These are phyloP conservation scores for Rhodotorula glutinis DNA, from an alignment of 1,284 basidiomycete genomes.

Conservation along the genomic window DNA sequence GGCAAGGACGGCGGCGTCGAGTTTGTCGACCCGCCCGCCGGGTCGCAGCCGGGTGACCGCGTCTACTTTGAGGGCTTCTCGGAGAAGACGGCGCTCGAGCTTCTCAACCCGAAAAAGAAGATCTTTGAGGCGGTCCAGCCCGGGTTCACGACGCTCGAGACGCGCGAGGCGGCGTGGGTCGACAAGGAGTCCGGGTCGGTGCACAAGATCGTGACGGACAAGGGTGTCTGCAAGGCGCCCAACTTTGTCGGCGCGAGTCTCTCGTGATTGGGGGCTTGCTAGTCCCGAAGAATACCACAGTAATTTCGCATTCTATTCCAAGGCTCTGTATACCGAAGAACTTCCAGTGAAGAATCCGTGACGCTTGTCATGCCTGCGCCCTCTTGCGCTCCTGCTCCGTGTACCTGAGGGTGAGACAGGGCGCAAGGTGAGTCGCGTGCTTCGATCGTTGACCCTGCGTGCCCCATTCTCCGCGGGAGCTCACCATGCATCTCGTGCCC, in stretches of 20 bases:
- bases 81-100: slow-evolving; percentile 47
- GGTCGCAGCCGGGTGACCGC: slow-evolving; percentile 80
- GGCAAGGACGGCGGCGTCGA: slow-evolving; percentile 79
- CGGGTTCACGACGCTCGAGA: slow-evolving; percentile 78
- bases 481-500: slow-evolving; percentile 19
- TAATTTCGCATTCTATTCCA: not conserved
- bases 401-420: not conserved
- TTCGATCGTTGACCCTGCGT: no score
- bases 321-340: no score
- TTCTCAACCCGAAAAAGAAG: slow-evolving; percentile 96
- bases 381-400: not conserved
- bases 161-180: slow-evolving; percentile 83
- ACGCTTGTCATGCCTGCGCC: not conserved
- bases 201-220: slow-evolving; percentile 79
- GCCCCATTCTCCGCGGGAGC: not conserved
- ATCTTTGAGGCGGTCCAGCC: slow-evolving; percentile 93
- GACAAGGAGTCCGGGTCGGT: slow-evolving; percentile 68
- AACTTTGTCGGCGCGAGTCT: slow-evolving; percentile 79
- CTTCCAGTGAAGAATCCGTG: no score
- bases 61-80: slow-evolving; percentile 82
- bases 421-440: no score
- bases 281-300: not conserved
- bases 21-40: slow-evolving; percentile 79
- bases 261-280: slow-evolving; percentile 57
- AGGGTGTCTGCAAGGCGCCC: slow-evolving; percentile 75